phyloP scores from a whole-genome alignment of 202 grass and related monocot genomes.

The Hordeum pubiflorum region DNA sequence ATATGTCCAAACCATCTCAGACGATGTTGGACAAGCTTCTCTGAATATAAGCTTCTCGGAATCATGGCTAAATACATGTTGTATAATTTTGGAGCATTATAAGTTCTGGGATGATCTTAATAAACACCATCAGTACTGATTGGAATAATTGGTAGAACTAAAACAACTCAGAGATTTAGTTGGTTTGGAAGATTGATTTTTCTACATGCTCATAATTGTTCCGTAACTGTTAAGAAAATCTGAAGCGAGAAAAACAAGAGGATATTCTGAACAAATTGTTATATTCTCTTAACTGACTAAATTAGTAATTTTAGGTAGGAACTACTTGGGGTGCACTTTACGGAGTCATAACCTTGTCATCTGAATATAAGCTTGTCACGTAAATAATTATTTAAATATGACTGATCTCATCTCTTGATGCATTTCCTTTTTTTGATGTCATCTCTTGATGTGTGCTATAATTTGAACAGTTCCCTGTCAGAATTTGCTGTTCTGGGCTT shows the following conservation, averaged over 20 bases:
- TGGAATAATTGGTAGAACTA: not conserved
- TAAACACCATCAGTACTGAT: not conserved
- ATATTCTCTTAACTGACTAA: not conserved
- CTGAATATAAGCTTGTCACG: not conserved
- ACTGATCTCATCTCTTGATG: not conserved
- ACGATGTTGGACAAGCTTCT: too few species aligned
- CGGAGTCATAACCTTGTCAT: not conserved
- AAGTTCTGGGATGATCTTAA: not conserved
- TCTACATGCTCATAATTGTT: conserved; percentile 3
- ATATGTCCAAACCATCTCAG: too few species aligned
- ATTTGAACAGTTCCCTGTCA: conserved; percentile 73
- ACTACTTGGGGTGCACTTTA: not conserved
- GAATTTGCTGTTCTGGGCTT: conserved; percentile 93
- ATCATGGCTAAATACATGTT: not conserved
- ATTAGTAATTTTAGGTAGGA: conserved; percentile 12
- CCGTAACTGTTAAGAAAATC: not conserved
- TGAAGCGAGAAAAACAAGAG: not conserved
- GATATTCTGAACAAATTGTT: not conserved
- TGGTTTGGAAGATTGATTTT: not conserved
- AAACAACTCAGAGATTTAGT: not conserved
- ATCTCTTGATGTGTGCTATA: conserved; percentile 20
- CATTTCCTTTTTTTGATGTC: not conserved
- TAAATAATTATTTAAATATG: not conserved
- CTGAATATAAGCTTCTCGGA: too few species aligned
- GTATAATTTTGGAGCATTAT: not conserved